A percentile compares a stretch with the other conserved stretches of the same genome.
phyloP scores from a whole-genome alignment of 2,329 filamentous ascomycete species.

The Colletotrichum tanaceti region DNA sequence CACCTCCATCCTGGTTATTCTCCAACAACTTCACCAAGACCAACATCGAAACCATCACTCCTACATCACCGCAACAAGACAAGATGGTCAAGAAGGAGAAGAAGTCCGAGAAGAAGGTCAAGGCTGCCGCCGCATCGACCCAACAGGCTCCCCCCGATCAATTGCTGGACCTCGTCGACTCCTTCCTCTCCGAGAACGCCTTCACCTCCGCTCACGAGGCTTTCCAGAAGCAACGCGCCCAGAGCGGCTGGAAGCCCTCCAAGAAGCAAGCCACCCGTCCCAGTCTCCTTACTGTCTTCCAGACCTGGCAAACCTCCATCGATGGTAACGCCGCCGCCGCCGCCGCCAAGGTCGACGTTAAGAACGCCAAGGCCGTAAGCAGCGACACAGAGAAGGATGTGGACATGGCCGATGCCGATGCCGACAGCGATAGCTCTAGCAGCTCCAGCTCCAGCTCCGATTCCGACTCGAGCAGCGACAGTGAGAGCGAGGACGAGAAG shows the following conservation, averaged over 20 bases:
- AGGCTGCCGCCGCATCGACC: slow-evolving; percentile 41
- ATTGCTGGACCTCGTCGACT: slow-evolving; percentile 74
- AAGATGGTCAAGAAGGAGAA: slow-evolving; percentile 53
- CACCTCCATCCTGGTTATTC: slow-evolving; percentile 58
- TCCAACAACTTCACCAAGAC: slow-evolving; percentile 53
- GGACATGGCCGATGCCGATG: slow-evolving; percentile 60
- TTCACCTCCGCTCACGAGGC: slow-evolving; percentile 70
- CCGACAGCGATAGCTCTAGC: slow-evolving; percentile 49
- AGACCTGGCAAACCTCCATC: slow-evolving; percentile 58
- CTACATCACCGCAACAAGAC: slow-evolving; percentile 35
- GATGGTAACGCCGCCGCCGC: slow-evolving; percentile 42
- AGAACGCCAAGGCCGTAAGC: slow-evolving; percentile 38
- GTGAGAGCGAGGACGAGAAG: slow-evolving; percentile 37
- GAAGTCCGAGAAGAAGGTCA: slow-evolving; percentile 43
- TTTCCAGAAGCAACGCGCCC: slow-evolving; percentile 72
- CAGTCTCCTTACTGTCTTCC: slow-evolving; percentile 61
- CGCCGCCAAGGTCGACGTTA: slow-evolving; percentile 40
- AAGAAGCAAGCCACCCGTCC: slow-evolving; percentile 44
- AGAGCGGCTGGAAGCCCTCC: slow-evolving; percentile 59
- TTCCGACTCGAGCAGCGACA: slow-evolving; percentile 46
- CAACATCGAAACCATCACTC: slow-evolving; percentile 22
- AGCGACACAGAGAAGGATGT: slow-evolving; percentile 54
- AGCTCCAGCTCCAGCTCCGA: slow-evolving; percentile 51
- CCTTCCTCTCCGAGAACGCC: slow-evolving; percentile 74
- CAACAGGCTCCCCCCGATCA: slow-evolving; percentile 63